Conservation (phyloP, 75 land plant species). For the Pinus tabuliformis region DNA sequence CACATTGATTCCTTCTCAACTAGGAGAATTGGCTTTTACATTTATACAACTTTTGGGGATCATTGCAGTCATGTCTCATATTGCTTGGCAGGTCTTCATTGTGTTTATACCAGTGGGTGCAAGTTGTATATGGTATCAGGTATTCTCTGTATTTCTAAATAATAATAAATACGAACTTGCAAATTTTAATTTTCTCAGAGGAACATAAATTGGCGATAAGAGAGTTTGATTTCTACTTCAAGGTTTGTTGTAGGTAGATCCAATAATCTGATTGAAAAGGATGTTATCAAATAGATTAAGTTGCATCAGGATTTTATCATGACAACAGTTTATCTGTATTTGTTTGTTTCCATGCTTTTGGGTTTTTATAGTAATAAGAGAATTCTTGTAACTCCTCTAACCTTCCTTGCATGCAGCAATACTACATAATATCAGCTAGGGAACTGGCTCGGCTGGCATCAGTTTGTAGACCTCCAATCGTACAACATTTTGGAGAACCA, state of each 20-base stretch:
- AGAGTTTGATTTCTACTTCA: too few species aligned
- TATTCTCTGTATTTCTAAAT: neutral
- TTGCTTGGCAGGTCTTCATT: neutral
- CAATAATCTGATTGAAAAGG: neutral
- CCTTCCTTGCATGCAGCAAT: constrained; percentile 32
- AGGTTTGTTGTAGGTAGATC: neutral
- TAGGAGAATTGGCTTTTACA: neutral
- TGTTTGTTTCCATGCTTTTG: too few species aligned
- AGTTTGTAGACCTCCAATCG: constrained; percentile 58
- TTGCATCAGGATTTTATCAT: too few species aligned
- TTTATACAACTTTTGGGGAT: neutral
- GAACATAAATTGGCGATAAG: neutral
- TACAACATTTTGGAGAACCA: constrained; percentile 73
- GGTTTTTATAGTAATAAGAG: too few species aligned
- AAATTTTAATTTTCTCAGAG: neutral
- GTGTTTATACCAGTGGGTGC: neutral
- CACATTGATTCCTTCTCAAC: constrained; percentile 8
- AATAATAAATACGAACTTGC: neutral
- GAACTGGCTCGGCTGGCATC: constrained; percentile 52
- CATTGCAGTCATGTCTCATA: neutral
- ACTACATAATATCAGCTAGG: constrained; percentile 60
- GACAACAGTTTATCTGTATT: too few species aligned
- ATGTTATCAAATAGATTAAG: neutral
- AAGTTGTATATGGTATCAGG: neutral
- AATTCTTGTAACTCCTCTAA: neutral